Evolutionary conservation across 2,329 filamentous ascomycete genomes (phyloP), one percentile per base, ranked within the genome.

Genomic region (Penicillium sp.): DNA sequence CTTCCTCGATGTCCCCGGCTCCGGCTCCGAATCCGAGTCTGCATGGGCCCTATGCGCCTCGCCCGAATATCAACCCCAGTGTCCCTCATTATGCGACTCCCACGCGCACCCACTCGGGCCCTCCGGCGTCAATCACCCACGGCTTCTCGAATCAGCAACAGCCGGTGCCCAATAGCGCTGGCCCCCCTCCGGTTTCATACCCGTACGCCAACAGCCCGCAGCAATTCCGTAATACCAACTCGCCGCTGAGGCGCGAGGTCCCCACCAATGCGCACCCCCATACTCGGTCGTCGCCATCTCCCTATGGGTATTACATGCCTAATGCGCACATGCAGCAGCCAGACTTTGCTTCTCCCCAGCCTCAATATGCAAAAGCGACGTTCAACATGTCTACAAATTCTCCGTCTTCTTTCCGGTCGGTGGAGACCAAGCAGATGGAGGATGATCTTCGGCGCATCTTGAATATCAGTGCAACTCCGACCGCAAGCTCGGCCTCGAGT

Each of bases 391-490:
- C 61, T 3, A 47, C 54, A 3, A 62, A 49, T 47, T 47, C 63
- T 9, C 54, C 63, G n/a, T 56, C 63, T 24, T 47, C 63, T 38
- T 42, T 58, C 7, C 61, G 63, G 38, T 57, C 65, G 24, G 41
- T 65, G 24, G 73, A 74, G 51, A 72, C 71, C 4, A 72, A 72
- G 56, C 66, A 71, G 46, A 73, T 77, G 59, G 75, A 77, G 56
- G 74, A 76, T 60, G 73, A 77, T 61, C 59, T 77, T 46, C 70
- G 74, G 27, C 67, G 73, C 27, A 73, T 77, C 28, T 55, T 77
- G 61, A 77, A 77, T 49, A 63, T 77, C 46, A 67, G 72, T 59
- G 62, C 63, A 35, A 55, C 60, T 28, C 47, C 62, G 29, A n/a
- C 47, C 7, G 25, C 33, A 15, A n/a, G 32, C 24, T 15, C 62